These are phyloP conservation scores for Aspergillus sclerotialis DNA, from an alignment of 2,329 filamentous ascomycete species.

Conservation along the genomic window DNA sequence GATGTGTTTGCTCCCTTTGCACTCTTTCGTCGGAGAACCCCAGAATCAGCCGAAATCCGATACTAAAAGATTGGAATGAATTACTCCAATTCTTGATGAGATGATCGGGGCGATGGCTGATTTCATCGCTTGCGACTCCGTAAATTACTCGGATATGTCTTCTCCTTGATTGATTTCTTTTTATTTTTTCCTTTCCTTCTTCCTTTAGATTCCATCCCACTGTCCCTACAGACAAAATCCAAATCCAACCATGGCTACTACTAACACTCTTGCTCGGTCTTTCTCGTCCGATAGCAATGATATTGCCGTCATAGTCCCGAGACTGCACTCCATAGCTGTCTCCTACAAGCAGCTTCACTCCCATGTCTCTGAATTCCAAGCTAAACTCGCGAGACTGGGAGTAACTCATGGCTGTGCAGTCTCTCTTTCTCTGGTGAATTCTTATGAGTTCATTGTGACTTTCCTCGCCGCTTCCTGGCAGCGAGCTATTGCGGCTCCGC, in stretches of 20 bases:
- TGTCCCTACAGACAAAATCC: background rate
- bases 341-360: constrained; percentile 61
- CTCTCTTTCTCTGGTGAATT: constrained; percentile 77
- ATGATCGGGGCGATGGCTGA: too few species aligned
- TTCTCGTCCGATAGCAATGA: constrained; percentile 46
- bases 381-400: constrained; percentile 68
- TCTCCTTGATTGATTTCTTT: background rate
- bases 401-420: constrained; percentile 64
- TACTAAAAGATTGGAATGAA: too few species aligned
- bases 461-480: constrained; percentile 85
- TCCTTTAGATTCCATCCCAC: background rate
- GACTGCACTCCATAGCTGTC: constrained; percentile 55
- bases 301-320: constrained; percentile 68
- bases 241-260: constrained; percentile 18
- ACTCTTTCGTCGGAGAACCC: too few species aligned
- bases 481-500: constrained; percentile 73
- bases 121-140: too few species aligned
- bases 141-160: too few species aligned
- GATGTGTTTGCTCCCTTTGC: constrained; percentile 2
- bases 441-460: constrained; percentile 79
- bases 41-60: too few species aligned
- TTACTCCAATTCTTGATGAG: too few species aligned
- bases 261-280: constrained; percentile 53
- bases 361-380: constrained; percentile 66
- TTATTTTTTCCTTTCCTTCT: background rate